Conservation (phyloP, 352 stramenopile genomes). For the Plasmopara viticola region DNA sequence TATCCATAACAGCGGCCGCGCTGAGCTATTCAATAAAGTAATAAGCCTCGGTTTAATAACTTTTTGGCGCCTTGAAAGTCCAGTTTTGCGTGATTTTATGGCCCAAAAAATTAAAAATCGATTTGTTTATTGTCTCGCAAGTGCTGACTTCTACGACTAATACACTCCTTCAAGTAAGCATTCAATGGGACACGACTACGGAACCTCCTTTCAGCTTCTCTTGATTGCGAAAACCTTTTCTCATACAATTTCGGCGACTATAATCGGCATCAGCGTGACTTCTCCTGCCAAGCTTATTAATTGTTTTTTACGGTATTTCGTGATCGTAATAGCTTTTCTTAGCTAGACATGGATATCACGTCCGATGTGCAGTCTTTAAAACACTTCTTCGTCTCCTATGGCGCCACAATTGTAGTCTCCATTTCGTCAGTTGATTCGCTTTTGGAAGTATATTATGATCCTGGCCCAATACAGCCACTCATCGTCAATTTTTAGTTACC, state of each 20-base stretch:
- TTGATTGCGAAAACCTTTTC: not conserved
- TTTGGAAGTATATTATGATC: not conserved
- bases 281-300: not conserved
- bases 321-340: constrained; percentile 1
- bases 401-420: not conserved
- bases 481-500: constrained; percentile 3
- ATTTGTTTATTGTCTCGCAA: not conserved
- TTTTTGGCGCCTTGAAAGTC: not conserved
- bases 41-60: not conserved
- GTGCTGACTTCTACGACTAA: not conserved
- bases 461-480: not conserved
- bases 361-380: not conserved
- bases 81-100: not conserved
- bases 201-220: not conserved
- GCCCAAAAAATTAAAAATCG: not conserved
- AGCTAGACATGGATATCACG: constrained; percentile 10
- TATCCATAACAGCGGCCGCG: not conserved
- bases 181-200: not conserved
- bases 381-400: not conserved
- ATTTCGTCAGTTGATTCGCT: constrained; percentile 5
- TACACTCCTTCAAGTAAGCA: not conserved
- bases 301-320: constrained; percentile 1
- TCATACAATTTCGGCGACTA: not conserved
- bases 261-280: not conserved
- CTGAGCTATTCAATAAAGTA: not conserved